Evolutionary conservation across 371 early-diverging fungal species (phyloP), one percentile per base, ranked within the genome.

Genomic region (Apophysomyces variabilis): DNA sequence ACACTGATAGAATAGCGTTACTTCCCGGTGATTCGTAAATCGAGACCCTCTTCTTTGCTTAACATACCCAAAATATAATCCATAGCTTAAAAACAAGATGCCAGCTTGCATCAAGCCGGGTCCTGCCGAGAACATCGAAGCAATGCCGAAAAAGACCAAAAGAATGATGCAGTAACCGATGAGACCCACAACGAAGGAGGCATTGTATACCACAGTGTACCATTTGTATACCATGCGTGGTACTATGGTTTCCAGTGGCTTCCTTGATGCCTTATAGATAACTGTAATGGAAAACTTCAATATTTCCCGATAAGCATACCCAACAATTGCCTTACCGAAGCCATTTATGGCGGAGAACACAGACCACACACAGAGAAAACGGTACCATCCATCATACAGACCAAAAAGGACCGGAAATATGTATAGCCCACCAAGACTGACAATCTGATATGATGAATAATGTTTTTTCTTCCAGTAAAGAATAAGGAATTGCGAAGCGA

Each of bases 381-480:
- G 63, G 59, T 71, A 75, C 78, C 81, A 84, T 13, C 85, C 85
- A 38, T 78, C 78, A 43, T 82, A 74, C 26, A 87, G 37, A 7
- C 79, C 85, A 67, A 89, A 81, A 5, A 79, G 39, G 12, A 82
- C 65, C 4, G 89, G 90, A 16, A 91, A 85, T 16, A 88, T 69
- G 86, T 92, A 94, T 16, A 95, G 80, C 0, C 95, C 93, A 21
- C 86, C 67, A 6, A 93, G 76, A 38, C 90, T 90, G 38, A 89
- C 86, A 9, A 84, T 69, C 69, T 93, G 89, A 74, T 90, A 95
- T n/a, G 93, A 92, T 5, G 76, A 72, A 61, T 86, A 85, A 67
- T 93, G 92, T 57, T 85, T 84, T 68, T 87, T 87, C 69, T 93
- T 93, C 95, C 95, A 95, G 46, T 79, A 79, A 12, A 92, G 69